Base-by-base conservation (phyloP, 192 early-diverging fungal genomes). In the Linnemannia elongata region DNA sequence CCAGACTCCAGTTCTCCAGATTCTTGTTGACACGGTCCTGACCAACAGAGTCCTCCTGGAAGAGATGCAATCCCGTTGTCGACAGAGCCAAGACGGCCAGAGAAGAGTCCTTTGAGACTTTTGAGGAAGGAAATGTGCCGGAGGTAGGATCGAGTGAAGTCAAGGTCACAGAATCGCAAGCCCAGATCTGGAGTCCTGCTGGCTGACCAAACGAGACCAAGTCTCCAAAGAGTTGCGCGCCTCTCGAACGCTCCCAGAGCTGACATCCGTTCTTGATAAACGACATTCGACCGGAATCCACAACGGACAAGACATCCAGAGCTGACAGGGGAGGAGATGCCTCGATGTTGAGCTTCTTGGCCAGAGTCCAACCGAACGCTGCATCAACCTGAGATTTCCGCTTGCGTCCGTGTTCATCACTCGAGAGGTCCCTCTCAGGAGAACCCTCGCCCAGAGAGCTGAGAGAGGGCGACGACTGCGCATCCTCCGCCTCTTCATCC, bases 1-100 rank as follows among this genome's bases (percentile, higher is more conserved):
- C 69, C 30, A 83, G 52, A 30, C 83, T 85, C 78, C 83, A 85
- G 30, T 80, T 78, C 49, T 76, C 47, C 3, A 80, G 69, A 15
- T 47, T 76, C 69, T 55, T 74, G n/a, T 52, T 20, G 8, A 41
- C 20, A 24, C 35, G 35, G 13, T 55, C 72, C 35, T 38, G 60
- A 5, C 42, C 20, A 3, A 42, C 17, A 15, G 66, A 39, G 22
- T 49, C 49, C 27, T 79, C 83, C 36, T 49, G 66, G 42, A 76
- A 80, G 52, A 79, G 68, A 68, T 85, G 83, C 27, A 85, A 24
- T 9, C 83, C 83, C 5, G 66, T 80, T 8, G 73, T 47, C 7
- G 83, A 79, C 27, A 85, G 47, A 12, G 83, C 83, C 54, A 85
- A 45, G n/a, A 72, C 78, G 20, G 73, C 33, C 10, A 79, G 27